phyloP scores from a whole-genome alignment of 208 protist genomes.

The Histomonas meleagridis region DNA sequence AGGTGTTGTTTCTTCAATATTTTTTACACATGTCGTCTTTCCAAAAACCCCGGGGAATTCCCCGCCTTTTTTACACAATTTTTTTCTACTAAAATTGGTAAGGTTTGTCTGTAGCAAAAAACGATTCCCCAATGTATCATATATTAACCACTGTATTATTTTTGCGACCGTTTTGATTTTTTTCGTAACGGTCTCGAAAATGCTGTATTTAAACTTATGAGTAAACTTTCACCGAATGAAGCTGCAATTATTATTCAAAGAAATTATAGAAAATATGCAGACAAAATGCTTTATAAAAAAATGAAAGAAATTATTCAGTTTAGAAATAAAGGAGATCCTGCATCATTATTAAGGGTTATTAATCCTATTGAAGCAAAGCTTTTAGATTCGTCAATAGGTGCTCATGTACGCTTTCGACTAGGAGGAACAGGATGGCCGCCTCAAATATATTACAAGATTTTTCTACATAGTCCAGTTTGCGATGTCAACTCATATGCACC shows the following conservation, averaged over 20 bases:
- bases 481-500: constrained; percentile 52
- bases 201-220: too few species aligned
- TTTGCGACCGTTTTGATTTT: too few species aligned
- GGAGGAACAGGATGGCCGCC: constrained; percentile 51
- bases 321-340: constrained; percentile 22
- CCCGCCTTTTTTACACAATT: too few species aligned
- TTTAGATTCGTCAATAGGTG: constrained; percentile 48
- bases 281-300: not conserved
- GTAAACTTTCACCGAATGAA: too few species aligned
- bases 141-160: too few species aligned
- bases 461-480: constrained; percentile 45
- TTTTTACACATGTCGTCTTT: too few species aligned
- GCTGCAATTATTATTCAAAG: not conserved
- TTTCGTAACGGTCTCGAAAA: too few species aligned
- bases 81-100: too few species aligned
- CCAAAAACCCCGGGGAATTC: too few species aligned
- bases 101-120: too few species aligned
- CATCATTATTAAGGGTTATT: constrained; percentile 47
- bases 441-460: constrained; percentile 56
- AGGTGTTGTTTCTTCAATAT: too few species aligned
- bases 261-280: not conserved
- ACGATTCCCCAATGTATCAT: too few species aligned
- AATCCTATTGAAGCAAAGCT: constrained; percentile 51
- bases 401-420: constrained; percentile 52
- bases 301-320: not conserved